These are phyloP conservation scores for Metschnikowia cubensis DNA, from an alignment of 805 yeast species.

Conservation along the genomic window DNA sequence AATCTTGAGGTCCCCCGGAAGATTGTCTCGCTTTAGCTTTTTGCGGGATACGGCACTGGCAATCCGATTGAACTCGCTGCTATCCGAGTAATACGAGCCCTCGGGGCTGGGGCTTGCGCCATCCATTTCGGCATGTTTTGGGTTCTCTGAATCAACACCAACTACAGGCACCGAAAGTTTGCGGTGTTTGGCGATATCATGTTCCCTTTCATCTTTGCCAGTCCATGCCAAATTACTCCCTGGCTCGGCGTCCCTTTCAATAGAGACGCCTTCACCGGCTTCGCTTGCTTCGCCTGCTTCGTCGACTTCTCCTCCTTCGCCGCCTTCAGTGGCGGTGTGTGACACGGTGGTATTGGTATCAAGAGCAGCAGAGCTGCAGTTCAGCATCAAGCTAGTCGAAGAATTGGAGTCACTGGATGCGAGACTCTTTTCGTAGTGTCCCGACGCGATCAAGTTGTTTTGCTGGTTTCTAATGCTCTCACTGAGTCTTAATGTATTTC, in stretches of 20 bases:
- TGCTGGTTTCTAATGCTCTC: constrained; percentile 17
- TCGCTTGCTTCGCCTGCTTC: no score
- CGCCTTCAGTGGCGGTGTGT: background rate
- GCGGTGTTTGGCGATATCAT: background rate
- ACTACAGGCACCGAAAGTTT: background rate
- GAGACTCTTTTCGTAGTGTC: constrained; percentile 7
- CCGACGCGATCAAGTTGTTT: constrained; percentile 13
- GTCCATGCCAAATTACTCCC: background rate
- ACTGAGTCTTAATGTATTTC: constrained; percentile 15
- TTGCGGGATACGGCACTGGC: constrained; percentile 7
- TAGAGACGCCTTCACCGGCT: background rate
- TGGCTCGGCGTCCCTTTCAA: background rate
- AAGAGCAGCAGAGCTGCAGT: background rate
- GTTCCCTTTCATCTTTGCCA: background rate
- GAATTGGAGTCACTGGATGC: constrained; percentile 1
- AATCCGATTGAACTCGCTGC: constrained; percentile 9
- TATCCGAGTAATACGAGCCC: constrained; percentile 5
- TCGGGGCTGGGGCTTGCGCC: background rate
- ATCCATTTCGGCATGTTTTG: background rate
- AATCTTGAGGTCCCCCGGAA: constrained; percentile 13
- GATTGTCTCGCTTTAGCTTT: constrained; percentile 11
- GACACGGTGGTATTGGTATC: constrained; percentile 1
- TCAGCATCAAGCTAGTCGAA: background rate
- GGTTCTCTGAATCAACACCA: background rate
- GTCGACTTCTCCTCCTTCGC: background rate